Base-by-base conservation (phyloP, 345 rosid species). In the Excoecaria cochinchinensis region DNA sequence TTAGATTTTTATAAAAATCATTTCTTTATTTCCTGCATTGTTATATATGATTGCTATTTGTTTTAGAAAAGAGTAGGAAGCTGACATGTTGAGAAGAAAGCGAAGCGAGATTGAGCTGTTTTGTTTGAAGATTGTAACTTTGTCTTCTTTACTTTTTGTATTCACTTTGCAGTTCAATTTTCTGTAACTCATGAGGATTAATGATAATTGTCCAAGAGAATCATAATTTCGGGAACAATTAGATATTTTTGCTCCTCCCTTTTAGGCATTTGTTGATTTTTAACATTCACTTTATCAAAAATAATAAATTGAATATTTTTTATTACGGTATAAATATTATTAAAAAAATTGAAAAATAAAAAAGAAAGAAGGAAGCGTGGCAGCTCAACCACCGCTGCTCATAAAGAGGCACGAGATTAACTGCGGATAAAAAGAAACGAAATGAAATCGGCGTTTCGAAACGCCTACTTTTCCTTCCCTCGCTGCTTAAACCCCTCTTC, bases 371-470 rank as follows among this genome's bases (percentile, higher is more conserved):
- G 1, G 47, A 46, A 12, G 14, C 13, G 13, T 13, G 36, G 42
- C 3, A 62, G 13, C 36, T 0, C 56, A 46, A 47, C 14, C n/a
- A 17, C 4, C 3, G 40, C 53, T 24, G 12, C 44, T 40, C 14
- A 17, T 64, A 46, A 61, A 5, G 3, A 24, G 44, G 19, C 11
- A 38, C 24, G 12, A 21, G 46, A 64, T 3, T 5, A 66, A 53
- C 24, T 6, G 40, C 0, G 50, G 31, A 48, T 1, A 6, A 3
- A 58, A 0, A 61, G 5, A 51, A 51, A 14, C 21, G 46, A 25
- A 24, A 70, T 77, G 79, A 77, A 70, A 55, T 63, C 71, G 6
- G 57, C 75, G 71, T 64, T 71, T 62, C 75, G 79, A 62, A 77
- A 70, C 58, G 71, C 62, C 5, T 42, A 19, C 67, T 40, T 39